A percentile compares a stretch with the other conserved stretches of the same genome.
Conservation (phyloP, 331 rosid species). For the Saraca asoca region DNA sequence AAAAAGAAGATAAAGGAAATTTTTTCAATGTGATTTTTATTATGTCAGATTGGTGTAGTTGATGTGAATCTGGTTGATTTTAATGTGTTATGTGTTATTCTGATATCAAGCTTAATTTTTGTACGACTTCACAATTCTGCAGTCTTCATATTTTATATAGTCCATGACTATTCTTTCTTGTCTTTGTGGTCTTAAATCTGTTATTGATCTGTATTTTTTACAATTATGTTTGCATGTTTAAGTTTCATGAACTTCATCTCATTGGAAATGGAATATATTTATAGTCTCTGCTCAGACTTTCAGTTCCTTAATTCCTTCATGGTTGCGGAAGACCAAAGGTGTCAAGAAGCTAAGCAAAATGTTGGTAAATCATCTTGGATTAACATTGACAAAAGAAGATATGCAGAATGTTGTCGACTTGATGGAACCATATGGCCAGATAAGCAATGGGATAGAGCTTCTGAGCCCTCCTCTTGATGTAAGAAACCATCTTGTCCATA, state of each 20-base stretch:
- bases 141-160: background rate
- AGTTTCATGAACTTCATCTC: constrained; percentile 23
- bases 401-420: constrained; percentile 79
- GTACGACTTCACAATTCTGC: background rate
- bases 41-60: background rate
- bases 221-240: constrained; percentile 27
- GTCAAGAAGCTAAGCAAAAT: constrained; percentile 52
- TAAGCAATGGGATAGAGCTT: constrained; percentile 91
- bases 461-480: constrained; percentile 89
- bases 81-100: background rate
- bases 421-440: constrained; percentile 99
- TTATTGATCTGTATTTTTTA: constrained; percentile 25
- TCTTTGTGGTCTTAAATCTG: constrained; percentile 23
- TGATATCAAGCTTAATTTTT: background rate
- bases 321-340: constrained; percentile 65
- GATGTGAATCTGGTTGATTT: background rate
- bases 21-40: too few species aligned
- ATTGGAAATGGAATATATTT: constrained; percentile 33
- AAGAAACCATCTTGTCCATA: constrained; percentile 42
- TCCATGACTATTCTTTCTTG: constrained; percentile 13
- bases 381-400: constrained; percentile 76
- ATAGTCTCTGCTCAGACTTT: constrained; percentile 65
- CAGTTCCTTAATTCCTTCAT: constrained; percentile 57
- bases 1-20: too few species aligned
- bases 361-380: constrained; percentile 86